Conservation (phyloP, 2,329 filamentous ascomycete species). For the Ilyonectria mors-panacis region DNA sequence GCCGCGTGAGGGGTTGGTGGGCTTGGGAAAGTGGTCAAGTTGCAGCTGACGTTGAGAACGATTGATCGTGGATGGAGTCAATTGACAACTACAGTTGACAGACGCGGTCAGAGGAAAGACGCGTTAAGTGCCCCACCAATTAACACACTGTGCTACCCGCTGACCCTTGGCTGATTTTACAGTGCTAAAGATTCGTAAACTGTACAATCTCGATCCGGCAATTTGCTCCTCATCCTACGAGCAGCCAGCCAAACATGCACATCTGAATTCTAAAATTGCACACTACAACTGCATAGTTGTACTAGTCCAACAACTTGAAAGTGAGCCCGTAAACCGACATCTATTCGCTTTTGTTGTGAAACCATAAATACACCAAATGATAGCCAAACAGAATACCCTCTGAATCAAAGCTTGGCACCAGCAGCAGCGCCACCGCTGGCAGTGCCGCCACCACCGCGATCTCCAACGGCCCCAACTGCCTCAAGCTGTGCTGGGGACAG, state of each 20-base stretch:
- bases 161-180: not conserved
- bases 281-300: not conserved
- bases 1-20: not conserved
- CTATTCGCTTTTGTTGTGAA: constrained; percentile 14
- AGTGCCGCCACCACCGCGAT: constrained; percentile 42
- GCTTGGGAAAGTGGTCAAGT: not conserved
- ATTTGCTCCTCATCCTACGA: not conserved
- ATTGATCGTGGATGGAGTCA: constrained; percentile 1
- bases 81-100: not conserved
- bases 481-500: constrained; percentile 41
- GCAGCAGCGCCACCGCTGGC: constrained; percentile 26
- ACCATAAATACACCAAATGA: not conserved
- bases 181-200: not conserved
- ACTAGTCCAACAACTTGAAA: not conserved
- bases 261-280: not conserved
- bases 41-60: not conserved
- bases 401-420: constrained; percentile 15
- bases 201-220: not conserved
- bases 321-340: not conserved
- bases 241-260: not conserved
- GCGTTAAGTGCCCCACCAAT: constrained; percentile 43
- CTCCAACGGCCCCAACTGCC: constrained; percentile 41
- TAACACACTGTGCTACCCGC: constrained; percentile 20
- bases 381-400: not conserved
- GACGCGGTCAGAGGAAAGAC: constrained; percentile 37